Evolutionary conservation across 805 yeast species (phyloP), one percentile per base, ranked within the genome.

Genomic region (Maudiozyma saulgeensis): DNA sequence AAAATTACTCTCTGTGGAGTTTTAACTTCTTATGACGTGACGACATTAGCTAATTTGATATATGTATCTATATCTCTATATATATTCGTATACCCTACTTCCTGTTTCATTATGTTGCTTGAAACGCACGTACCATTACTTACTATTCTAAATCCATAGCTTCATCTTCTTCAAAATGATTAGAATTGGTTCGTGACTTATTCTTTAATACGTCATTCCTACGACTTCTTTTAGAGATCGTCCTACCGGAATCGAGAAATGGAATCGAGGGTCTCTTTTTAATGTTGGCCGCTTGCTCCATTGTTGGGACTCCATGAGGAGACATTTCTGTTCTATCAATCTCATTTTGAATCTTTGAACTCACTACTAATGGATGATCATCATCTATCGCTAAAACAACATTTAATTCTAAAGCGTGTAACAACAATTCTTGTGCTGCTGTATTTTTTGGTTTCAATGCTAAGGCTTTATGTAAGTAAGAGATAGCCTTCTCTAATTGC

Each of bases 381-480:
- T 58, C 52, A 48, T 63, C 68, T 19, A 63, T 39, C 11, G 57
- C 49, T 41, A 60, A 50, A 1, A 60, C 53, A 12, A 62, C 57
- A 62, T 83, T 84, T 28, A 76, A 70, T 52, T 82, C 89, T 45
- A 84, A 68, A 3, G 98, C 96, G 53, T 95, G 76, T 55, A 79
- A 79, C 51, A 93, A 69, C 43, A 93, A 67, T 59, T 91, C 97
- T 11, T 80, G 72, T 0, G 97, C 93, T 16, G 89, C 84, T 0
- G 91, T 84, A 62, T 91, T 96, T 41, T 80, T 76, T 1, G 96
- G 90, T 9, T 80, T 68, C 3, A 90, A 68, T 0, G 95, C 85
- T 48, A 93, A 70, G 0, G 96, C 91, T 56, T 79, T 81, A 62
- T 91, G 96, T 47, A 93, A 70, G 31, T 77, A 73, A 53, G 82